Conservation (phyloP, 164 flowering plant species). For the Magnolia changhungtana region DNA sequence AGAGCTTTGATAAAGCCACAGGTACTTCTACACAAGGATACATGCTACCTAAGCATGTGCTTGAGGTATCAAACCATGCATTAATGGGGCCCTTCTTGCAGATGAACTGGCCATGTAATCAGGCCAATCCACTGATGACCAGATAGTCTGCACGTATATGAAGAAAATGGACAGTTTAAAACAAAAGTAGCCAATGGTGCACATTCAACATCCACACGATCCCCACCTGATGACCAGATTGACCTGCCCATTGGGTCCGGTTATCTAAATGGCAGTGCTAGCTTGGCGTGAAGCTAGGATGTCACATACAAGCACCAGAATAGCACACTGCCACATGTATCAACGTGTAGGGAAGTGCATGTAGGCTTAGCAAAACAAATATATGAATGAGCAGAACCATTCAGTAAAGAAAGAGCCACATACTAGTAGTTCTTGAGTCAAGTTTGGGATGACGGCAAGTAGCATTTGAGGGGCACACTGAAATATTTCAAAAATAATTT, state of each 20-base stretch:
- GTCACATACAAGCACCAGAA: no score
- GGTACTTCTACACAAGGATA: not conserved
- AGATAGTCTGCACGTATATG: not conserved
- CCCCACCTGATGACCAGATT: not conserved
- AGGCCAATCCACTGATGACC: not conserved
- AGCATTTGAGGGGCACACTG: conserved; percentile 80
- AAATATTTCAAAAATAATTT: conserved; percentile 64
- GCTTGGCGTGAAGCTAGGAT: no score
- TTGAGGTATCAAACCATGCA: not conserved
- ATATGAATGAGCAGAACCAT: not conserved
- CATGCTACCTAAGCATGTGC: not conserved
- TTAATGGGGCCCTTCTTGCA: not conserved
- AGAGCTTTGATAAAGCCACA: not conserved
- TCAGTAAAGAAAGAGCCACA: conserved; percentile 6
- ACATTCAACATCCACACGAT: not conserved
- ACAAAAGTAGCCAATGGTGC: not conserved
- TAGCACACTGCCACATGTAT: not conserved
- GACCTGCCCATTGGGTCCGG: no score
- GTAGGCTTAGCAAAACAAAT: not conserved
- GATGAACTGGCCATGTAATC: not conserved
- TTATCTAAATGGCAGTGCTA: no score
- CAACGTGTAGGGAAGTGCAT: not conserved
- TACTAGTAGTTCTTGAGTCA: conserved; percentile 79
- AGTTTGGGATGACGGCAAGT: conserved; percentile 69
- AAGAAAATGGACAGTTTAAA: not conserved